Percentiles rank a stretch among this genome's conserved stretches.
phyloP scores from a whole-genome alignment of 1,284 basidiomycete genomes.

The Singerocomus rubriflavus region DNA sequence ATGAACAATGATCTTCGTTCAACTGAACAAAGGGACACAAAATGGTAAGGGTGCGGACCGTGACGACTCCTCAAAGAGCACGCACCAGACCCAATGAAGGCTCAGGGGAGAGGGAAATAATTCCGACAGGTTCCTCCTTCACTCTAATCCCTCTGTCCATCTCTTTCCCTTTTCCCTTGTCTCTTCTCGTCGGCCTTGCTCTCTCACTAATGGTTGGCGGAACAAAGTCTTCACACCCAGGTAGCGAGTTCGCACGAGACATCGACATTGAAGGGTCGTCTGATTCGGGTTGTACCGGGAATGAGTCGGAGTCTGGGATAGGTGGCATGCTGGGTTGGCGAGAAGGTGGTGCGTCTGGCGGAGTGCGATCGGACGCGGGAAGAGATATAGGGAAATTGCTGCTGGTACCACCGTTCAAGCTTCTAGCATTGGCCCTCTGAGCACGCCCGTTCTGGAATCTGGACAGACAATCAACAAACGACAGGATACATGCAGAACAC shows the following conservation, averaged over 20 bases:
- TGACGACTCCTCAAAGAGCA: constrained; percentile 15
- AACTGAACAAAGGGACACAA: constrained; percentile 43
- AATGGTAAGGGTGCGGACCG: constrained; percentile 17
- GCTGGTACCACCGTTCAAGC: constrained; percentile 41
- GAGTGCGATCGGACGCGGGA: constrained; percentile 39
- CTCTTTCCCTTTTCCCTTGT: constrained; percentile 68
- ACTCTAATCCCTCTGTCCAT: constrained; percentile 53
- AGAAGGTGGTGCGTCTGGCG: constrained; percentile 31
- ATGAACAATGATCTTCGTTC: constrained; percentile 94
- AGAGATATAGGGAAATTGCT: constrained; percentile 29
- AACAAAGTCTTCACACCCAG: constrained; percentile 44
- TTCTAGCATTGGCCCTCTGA: constrained; percentile 71
- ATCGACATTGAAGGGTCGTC: constrained; percentile 43
- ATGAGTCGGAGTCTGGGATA: constrained; percentile 39
- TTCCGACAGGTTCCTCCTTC: constrained; percentile 65
- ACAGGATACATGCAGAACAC: constrained; percentile 17
- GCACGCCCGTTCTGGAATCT: constrained; percentile 62
- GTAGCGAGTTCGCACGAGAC: constrained; percentile 62
- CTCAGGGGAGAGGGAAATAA: constrained; percentile 50
- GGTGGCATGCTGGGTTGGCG: constrained; percentile 38
- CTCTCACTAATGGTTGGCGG: constrained; percentile 33
- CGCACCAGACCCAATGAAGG: constrained; percentile 42
- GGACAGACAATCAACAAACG: constrained; percentile 10
- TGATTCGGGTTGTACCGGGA: constrained; percentile 47
- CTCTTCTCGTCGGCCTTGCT: constrained; percentile 35